Percentiles rank a stretch among this genome's conserved stretches.
Conservation (phyloP, 306 rosid species). For the Medicago ruthenica region DNA sequence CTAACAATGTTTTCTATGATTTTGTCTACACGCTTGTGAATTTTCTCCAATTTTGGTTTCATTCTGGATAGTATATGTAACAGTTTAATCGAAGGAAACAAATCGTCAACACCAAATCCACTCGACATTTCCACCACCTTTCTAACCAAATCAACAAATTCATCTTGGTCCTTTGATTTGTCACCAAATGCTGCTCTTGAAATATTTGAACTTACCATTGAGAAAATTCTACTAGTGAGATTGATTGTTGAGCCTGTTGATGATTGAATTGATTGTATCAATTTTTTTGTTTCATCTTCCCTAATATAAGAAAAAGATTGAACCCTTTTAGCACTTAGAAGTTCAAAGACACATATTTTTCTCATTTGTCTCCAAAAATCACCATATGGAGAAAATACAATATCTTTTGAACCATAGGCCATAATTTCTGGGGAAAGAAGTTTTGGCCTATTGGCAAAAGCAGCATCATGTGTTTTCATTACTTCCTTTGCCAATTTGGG, state of each 20-base stretch:
- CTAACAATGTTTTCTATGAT: not conserved
- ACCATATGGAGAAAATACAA: conserved; percentile 26
- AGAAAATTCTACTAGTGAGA: conserved; percentile 24
- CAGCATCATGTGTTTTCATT: conserved; percentile 31
- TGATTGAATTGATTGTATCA: conserved; percentile 4
- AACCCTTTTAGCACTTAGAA: conserved; percentile 19
- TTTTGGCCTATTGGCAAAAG: conserved; percentile 32
- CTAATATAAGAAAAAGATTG: conserved; percentile 20
- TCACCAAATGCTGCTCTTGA: conserved; percentile 15
- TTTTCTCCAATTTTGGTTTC: not conserved
- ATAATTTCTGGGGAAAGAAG: not conserved
- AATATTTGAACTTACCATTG: not conserved
- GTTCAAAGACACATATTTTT: conserved; percentile 6
- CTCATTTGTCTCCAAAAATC: conserved; percentile 23
- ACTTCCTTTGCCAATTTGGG: conserved; percentile 33
- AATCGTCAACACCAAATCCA: conserved; percentile 29
- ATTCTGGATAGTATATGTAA: not conserved
- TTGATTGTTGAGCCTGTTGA: not conserved
- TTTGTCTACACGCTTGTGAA: conserved; percentile 18
- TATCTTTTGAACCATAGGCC: conserved; percentile 1
- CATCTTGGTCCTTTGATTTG: not conserved
- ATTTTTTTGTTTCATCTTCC: not conserved
- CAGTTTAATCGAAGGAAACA: conserved; percentile 40
- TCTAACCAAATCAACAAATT: not conserved
- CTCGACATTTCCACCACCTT: not conserved